Conservation (phyloP, 2,329 filamentous ascomycete genomes). For the Achaetomium macrosporum region DNA sequence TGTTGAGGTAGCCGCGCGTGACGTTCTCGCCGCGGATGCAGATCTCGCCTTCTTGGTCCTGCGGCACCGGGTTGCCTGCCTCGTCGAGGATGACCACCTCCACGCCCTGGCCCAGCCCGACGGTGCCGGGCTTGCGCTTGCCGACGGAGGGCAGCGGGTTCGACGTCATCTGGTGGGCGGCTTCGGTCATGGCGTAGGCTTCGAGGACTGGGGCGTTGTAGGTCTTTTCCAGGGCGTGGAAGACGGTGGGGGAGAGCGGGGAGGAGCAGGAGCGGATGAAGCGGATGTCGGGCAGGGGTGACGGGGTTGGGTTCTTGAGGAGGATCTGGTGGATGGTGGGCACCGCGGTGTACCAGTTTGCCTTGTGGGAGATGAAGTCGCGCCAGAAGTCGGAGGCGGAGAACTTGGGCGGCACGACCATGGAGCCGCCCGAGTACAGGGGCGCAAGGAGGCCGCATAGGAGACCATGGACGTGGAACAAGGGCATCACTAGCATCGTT, state of each 20-base stretch:
- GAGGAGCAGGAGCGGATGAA: constrained; percentile 87
- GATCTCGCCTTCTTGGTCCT: constrained; percentile 72
- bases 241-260: constrained; percentile 73
- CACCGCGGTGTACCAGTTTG: constrained; percentile 92
- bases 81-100: constrained; percentile 72
- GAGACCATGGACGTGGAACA: constrained; percentile 88
- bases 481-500: constrained; percentile 82
- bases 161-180: constrained; percentile 78
- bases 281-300: constrained; percentile 64
- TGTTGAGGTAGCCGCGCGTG: constrained; percentile 81
- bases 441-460: constrained; percentile 76
- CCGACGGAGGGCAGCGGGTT: constrained; percentile 60
- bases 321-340: constrained; percentile 89
- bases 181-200: constrained; percentile 91
- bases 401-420: constrained; percentile 73
- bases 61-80: constrained; percentile 59
- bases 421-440: constrained; percentile 68
- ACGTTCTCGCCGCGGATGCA: constrained; percentile 79
- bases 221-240: constrained; percentile 69
- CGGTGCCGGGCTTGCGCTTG: constrained; percentile 73
- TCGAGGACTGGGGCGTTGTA: constrained; percentile 78
- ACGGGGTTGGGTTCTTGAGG: constrained; percentile 65
- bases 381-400: constrained; percentile 78
- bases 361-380: constrained; percentile 66
- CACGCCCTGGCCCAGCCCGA: constrained; percentile 78